phyloP scores from a whole-genome alignment of 352 stramenopile genomes.

The Pythium chondricola region DNA sequence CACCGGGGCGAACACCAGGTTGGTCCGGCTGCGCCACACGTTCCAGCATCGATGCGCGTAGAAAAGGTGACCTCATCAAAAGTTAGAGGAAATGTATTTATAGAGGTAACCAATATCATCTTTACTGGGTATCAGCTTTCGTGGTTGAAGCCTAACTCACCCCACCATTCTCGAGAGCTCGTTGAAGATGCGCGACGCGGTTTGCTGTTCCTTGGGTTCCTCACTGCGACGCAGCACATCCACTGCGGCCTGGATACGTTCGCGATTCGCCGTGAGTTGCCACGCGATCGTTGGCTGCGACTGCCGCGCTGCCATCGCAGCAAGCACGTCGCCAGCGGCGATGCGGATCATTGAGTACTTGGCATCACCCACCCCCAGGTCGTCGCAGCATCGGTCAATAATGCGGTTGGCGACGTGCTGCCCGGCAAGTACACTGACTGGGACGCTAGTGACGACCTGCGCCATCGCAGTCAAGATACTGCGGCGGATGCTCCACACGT shows the following conservation, averaged over 20 bases:
- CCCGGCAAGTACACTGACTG: constrained; percentile 15
- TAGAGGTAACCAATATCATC: not conserved
- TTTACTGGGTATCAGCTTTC: not conserved
- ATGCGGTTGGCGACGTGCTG: constrained; percentile 27
- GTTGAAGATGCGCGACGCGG: constrained; percentile 40
- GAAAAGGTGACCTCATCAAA: too few relatives aligned
- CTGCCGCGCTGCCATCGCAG: constrained; percentile 33
- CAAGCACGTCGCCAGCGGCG: constrained; percentile 41
- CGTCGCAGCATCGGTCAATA: constrained; percentile 37
- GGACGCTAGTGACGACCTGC: constrained; percentile 28
- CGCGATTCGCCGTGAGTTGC: constrained; percentile 40
- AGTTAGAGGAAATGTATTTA: too few relatives aligned
- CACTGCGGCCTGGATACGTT: constrained; percentile 33
- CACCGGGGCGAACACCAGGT: too few relatives aligned
- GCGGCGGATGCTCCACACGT: constrained; percentile 65
- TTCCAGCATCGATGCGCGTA: too few relatives aligned
- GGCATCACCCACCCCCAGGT: constrained; percentile 47
- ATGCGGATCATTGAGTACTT: constrained; percentile 74
- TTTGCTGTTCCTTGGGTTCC: constrained; percentile 57
- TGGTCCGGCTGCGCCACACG: too few relatives aligned
- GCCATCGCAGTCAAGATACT: constrained; percentile 40
- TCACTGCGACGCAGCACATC: constrained; percentile 42
- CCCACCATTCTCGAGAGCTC: constrained; percentile 19
- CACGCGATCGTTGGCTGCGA: constrained; percentile 30
- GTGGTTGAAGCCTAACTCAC: not conserved